Evolutionary conservation across 768 basidiomycete species (phyloP).

Genomic region (Xanthoconium stramineum): DNA sequence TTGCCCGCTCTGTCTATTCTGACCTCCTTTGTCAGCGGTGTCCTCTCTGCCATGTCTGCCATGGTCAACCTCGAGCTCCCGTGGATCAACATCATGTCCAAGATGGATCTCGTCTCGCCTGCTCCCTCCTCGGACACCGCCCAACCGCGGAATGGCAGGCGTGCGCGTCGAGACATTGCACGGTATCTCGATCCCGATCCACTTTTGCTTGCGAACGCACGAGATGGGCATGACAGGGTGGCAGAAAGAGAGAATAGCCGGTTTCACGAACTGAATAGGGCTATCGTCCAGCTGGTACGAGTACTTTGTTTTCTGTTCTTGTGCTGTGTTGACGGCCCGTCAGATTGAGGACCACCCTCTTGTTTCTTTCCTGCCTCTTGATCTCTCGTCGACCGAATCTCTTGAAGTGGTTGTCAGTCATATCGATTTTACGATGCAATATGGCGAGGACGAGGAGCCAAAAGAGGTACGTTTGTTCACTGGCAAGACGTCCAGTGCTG

Average conservation of each 20-base stretch:
- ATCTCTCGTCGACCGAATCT: conserved; percentile 86
- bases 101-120: conserved; percentile 91
- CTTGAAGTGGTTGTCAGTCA: conserved; percentile 90
- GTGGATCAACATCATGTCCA: conserved; percentile 97
- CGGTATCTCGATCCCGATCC: conserved; percentile 98
- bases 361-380: conserved; percentile 93
- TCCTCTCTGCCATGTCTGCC: conserved; percentile 96
- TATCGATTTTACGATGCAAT: conserved; percentile 98
- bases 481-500: conserved; percentile 2
- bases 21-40: conserved; percentile 56
- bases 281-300: conserved; percentile 89
- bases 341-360: conserved; percentile 99
- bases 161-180: conserved; percentile 76
- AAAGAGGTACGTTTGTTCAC: conserved; percentile 61
- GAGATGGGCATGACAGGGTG: conserved; percentile 43
- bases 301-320: neutral
- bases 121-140: conserved; percentile 34
- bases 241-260: conserved; percentile 62
- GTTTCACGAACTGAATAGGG: conserved; percentile 92
- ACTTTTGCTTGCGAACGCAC: conserved; percentile 64
- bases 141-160: conserved; percentile 67
- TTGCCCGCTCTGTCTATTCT: neutral
- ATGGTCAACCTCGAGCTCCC: conserved; percentile 98
- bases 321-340: neutral
- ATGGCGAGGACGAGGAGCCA: conserved; percentile 97